Conservation (phyloP, 345 rosid genomes). For the Alliaria petiolata region DNA sequence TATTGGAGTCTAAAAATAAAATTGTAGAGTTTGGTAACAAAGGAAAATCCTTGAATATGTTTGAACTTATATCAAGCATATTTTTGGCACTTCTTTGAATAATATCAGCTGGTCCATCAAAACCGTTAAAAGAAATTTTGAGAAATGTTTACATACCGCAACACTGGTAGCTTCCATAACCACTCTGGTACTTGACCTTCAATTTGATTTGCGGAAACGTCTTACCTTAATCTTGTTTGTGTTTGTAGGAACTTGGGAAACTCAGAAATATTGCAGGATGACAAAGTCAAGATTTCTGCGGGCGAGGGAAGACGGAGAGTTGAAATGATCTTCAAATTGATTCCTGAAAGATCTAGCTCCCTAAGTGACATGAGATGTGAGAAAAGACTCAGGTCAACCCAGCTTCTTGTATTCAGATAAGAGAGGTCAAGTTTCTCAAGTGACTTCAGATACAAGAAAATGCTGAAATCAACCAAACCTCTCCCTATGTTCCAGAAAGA, state of each 20-base stretch:
- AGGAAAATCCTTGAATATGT: background rate
- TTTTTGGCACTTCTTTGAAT: background rate
- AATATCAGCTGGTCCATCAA: background rate
- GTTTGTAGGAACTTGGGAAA: constrained; percentile 26
- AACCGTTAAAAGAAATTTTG: background rate
- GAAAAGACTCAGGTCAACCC: background rate
- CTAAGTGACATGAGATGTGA: background rate
- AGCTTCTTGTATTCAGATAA: constrained; percentile 22
- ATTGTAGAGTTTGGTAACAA: background rate
- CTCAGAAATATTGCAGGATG: background rate
- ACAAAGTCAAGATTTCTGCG: background rate
- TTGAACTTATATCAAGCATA: constrained; percentile 20
- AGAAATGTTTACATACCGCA: background rate
- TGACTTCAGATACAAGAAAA: constrained; percentile 17
- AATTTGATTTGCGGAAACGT: constrained; percentile 24
- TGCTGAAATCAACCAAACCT: background rate
- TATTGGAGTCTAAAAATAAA: background rate
- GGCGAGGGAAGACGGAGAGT: background rate
- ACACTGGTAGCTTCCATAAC: background rate
- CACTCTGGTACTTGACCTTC: constrained; percentile 8
- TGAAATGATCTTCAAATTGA: background rate
- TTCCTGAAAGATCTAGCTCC: constrained; percentile 16
- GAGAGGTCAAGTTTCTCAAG: background rate
- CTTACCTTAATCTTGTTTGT: background rate
- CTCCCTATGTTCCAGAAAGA: background rate